Conservation (phyloP, 768 basidiomycete species). For the Coprinopsis strossmayeri region DNA sequence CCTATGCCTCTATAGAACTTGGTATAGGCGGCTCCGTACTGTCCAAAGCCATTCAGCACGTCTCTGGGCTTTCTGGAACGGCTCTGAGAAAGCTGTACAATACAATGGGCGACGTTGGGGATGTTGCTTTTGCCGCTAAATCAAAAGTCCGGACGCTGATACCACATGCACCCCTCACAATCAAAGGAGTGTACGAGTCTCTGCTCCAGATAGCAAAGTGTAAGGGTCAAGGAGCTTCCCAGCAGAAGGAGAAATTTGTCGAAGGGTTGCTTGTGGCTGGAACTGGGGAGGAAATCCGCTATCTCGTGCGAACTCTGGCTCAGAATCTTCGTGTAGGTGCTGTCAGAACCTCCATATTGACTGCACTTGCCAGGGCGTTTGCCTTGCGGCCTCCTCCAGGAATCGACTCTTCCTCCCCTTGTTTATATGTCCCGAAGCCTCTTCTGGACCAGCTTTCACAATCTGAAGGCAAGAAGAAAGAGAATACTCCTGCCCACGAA, state of each 20-base stretch:
- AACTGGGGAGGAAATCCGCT: conserved; percentile 83
- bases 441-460: conserved; percentile 20
- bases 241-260: conserved; percentile 70
- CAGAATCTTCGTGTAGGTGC: conserved; percentile 84
- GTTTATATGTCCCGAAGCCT: conserved; percentile 15
- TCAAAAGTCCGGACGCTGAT: conserved; percentile 67
- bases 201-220: conserved; percentile 60
- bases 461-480: conserved; percentile 16
- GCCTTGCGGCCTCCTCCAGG: conserved; percentile 46
- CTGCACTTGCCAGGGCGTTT: conserved; percentile 73
- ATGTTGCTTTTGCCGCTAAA: conserved; percentile 83
- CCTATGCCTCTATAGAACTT: conserved; percentile 66
- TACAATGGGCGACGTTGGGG: conserved; percentile 75
- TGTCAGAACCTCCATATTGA: conserved; percentile 75
- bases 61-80: conserved; percentile 56
- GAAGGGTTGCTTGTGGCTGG: conserved; percentile 80
- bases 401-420: conserved; percentile 4
- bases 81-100: conserved; percentile 64
- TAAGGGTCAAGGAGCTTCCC: conserved; percentile 72
- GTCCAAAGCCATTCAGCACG: conserved; percentile 62
- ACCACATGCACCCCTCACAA: conserved; percentile 60
- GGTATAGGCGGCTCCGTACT: conserved; percentile 65
- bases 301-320: conserved; percentile 66
- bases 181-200: conserved; percentile 60
- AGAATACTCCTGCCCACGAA: conserved; percentile 24